Conservation (phyloP, 139 green algal genomes). For the Edaphochlamys debaryana region DNA sequence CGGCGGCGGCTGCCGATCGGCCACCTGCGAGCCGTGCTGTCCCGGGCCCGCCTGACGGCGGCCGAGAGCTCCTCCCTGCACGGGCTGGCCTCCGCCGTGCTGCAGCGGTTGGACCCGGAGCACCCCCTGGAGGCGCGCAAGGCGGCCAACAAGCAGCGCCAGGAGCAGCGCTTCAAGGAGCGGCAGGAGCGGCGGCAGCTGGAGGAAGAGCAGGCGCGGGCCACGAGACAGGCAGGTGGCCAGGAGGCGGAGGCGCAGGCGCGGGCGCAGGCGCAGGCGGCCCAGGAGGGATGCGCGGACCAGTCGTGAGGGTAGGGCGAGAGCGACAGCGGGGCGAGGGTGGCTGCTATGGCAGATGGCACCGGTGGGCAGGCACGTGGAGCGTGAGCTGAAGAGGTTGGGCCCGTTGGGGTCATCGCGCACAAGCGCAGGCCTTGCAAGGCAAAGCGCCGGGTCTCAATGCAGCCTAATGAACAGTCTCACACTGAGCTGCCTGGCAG, state of each 20-base stretch:
- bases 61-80: slow-evolving; percentile 60
- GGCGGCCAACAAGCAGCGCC: neutral
- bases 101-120: slow-evolving; percentile 27
- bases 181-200: neutral
- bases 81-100: slow-evolving; percentile 51
- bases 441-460: too few species aligned
- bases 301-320: too few species aligned
- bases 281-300: neutral
- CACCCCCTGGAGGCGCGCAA: slow-evolving; percentile 30
- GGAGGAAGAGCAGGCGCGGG: neutral
- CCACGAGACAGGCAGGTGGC: neutral
- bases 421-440: too few species aligned
- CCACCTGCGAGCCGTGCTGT: slow-evolving; percentile 53
- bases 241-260: neutral
- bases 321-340: too few species aligned
- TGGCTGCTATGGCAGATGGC: too few species aligned
- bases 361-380: too few species aligned
- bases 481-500: too few species aligned
- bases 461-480: too few species aligned
- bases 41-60: slow-evolving; percentile 47
- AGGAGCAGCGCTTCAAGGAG: too few species aligned
- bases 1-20: slow-evolving; percentile 53
- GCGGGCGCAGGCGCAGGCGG: too few species aligned
- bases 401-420: too few species aligned
- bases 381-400: too few species aligned